A percentile compares a stretch with the other conserved stretches of the same genome.
Evolutionary conservation across 805 yeast genomes (phyloP).

Genomic region (Hanseniaspora opuntiae): DNA sequence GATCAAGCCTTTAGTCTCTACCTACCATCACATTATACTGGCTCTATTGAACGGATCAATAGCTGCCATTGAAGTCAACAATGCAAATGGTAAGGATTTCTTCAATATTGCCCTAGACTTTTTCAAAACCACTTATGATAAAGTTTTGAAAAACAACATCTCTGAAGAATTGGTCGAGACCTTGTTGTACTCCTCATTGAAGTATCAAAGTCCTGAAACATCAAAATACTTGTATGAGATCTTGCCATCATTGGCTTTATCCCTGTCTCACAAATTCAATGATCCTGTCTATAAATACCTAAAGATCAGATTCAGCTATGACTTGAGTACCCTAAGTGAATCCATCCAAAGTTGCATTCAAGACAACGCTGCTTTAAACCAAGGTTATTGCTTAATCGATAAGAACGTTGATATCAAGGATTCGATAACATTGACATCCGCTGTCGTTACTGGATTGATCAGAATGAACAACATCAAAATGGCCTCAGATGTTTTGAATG

Average conservation of each 20-base stretch:
- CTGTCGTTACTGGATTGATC: slow-evolving; percentile 40
- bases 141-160: slow-evolving; percentile 26
- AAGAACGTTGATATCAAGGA: slow-evolving; percentile 31
- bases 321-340: not conserved
- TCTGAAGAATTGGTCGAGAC: slow-evolving; percentile 33
- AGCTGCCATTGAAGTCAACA: slow-evolving; percentile 27
- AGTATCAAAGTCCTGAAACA: slow-evolving; percentile 22
- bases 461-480: slow-evolving; percentile 35
- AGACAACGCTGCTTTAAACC: slow-evolving; percentile 1
- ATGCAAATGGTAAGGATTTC: slow-evolving; percentile 33
- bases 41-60: slow-evolving; percentile 40
- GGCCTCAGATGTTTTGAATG: slow-evolving; percentile 47
- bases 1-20: slow-evolving; percentile 42
- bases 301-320: slow-evolving; percentile 1
- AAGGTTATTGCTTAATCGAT: slow-evolving; percentile 15
- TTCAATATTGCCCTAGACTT: slow-evolving; percentile 39
- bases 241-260: not conserved
- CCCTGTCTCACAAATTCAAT: not conserved
- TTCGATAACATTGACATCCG: slow-evolving; percentile 27
- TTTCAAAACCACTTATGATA: slow-evolving; percentile 26
- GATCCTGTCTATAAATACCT: not conserved
- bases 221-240: slow-evolving; percentile 1
- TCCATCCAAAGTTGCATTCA: not conserved
- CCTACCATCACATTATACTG: slow-evolving; percentile 40
- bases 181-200: slow-evolving; percentile 33